Base-by-base conservation (phyloP, 2,329 filamentous ascomycete genomes). In the Albifimbria verrucaria region DNA sequence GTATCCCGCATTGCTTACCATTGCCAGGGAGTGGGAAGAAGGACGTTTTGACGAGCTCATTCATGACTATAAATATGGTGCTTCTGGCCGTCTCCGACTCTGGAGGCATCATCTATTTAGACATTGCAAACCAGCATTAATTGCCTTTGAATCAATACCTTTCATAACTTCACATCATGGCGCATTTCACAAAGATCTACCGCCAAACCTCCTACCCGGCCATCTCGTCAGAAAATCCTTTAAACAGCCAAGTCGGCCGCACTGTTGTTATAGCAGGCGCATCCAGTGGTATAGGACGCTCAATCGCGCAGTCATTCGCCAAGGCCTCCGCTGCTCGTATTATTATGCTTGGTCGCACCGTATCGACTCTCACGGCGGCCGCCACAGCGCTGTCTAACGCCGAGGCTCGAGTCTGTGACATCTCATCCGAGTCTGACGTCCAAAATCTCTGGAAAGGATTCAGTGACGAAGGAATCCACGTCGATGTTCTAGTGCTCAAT, bases 21-120 rank as follows among this genome's bases (percentile, higher is more conserved):
- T 43, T 17, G 15, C 26, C 26, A 32, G 15, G 26, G 26, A 32
- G 26, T 32, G 39, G 39, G 39, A 43, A 43, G 39, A 21, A 7
- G 15, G 20, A 43, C 39, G 39, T 21, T 43, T 43, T 43, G 39
- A 21, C 39, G 39, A 43, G 39, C 26, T 15, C 26, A 32, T 43
- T n/a, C 39, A 43, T 43, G n/a, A 43, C 39, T 43, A 43, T 43
- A 43, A 43, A 43, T 17, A 43, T 43, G 39, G 39, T 43, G 39
- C 20, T 43, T n/a, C 15, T 21, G 20, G 39, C 39, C n/a, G 15
- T 43, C 26, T 32, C 26, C 26, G 15, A 32, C 26, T 32, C 26
- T 32, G 7, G 26, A 32, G 26, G 26, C 7, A 43, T 21, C 39
- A 43, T 43, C 18, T n/a, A 43, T 21, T 21, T 43, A 17, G 20